Base-by-base conservation (phyloP, 345 rosid genomes). In the Camelina neglecta region DNA sequence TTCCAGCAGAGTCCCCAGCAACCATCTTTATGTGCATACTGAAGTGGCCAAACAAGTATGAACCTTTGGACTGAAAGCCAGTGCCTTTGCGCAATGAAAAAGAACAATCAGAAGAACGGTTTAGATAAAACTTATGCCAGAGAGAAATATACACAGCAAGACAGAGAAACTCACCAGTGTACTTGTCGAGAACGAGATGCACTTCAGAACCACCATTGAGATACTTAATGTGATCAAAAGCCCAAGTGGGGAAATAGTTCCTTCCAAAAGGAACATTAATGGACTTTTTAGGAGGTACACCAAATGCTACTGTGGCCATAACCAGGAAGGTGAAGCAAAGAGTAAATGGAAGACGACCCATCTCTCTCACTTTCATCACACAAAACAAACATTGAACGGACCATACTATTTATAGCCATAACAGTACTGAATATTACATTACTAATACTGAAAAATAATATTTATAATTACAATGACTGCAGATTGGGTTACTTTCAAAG, bases 161-260 rank as follows among this genome's bases (percentile, higher is more conserved):
- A 44, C 3, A 50, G 24, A 65, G 21, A 59, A 38, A 65, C 45
- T 21, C 64, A 89, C 97, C 93, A 7, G 97, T 88, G 87, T 90
- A 87, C 48, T 90, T 92, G 68, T 93, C 96, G 6, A 93, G 81
- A 51, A 56, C 50, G 44, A 93, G 98, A 72, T 87, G 85, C 48
- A 93, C 88, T 71, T 90, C 83, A 45, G 84, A 83, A 16, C 96
- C 94, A 36, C 93, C 93, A 16, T 81, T 87, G 85, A 77, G 78
- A 84, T 90, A 88, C 81, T 87, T 90, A 65, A 93, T 93, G 84
- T 93, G 98, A 79, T 93, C 98, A 73, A 89, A 90, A 73, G 96
- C 94, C 94, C 98, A 93, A 11, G 96, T 90, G 12, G 96, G 96
- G 44, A 63, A 38, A 24, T 92, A 92, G 88, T 92, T 92, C 65